Conservation (phyloP, 2,329 filamentous ascomycete species). For the Cladophialophora exuberans region DNA sequence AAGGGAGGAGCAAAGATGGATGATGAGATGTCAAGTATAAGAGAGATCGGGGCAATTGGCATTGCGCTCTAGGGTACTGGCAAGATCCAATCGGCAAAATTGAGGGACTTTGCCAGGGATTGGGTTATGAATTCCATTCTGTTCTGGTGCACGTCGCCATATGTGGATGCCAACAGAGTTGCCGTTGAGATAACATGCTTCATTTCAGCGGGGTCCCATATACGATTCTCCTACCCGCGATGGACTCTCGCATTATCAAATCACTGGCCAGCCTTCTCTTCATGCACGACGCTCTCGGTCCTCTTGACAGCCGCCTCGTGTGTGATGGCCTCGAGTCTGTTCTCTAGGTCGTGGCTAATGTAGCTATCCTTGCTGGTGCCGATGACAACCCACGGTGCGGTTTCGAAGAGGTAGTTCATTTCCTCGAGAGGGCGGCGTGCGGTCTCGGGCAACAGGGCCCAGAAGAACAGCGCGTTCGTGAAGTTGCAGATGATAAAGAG, state of each 20-base stretch:
- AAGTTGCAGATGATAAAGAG: slow-evolving; percentile 70
- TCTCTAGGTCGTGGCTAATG: slow-evolving; percentile 61
- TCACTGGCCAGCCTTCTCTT: slow-evolving; percentile 16
- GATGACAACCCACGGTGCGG: slow-evolving; percentile 66
- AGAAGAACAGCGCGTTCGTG: slow-evolving; percentile 70
- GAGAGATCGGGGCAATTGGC: too few relatives aligned
- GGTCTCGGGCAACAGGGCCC: slow-evolving; percentile 69
- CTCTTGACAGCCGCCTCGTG: slow-evolving; percentile 47
- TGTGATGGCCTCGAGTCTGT: slow-evolving; percentile 60
- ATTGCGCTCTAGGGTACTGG: too few relatives aligned
- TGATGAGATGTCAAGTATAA: too few relatives aligned
- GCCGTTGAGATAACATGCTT: too few relatives aligned
- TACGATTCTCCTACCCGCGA: too few relatives aligned
- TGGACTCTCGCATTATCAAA: background rate
- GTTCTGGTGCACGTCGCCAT: too few relatives aligned
- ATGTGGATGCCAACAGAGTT: too few relatives aligned
- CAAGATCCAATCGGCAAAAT: too few relatives aligned
- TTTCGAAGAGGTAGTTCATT: slow-evolving; percentile 69
- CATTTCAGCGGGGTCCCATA: too few relatives aligned
- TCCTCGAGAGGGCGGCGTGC: slow-evolving; percentile 59
- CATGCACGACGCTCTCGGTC: slow-evolving; percentile 22
- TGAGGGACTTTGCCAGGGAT: too few relatives aligned
- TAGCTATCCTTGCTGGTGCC: slow-evolving; percentile 59
- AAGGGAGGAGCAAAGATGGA: background rate
- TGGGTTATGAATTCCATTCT: too few relatives aligned